Evolutionary conservation across 1,139 yeast genomes (phyloP).

Genomic region (Candida dubliniensis): DNA sequence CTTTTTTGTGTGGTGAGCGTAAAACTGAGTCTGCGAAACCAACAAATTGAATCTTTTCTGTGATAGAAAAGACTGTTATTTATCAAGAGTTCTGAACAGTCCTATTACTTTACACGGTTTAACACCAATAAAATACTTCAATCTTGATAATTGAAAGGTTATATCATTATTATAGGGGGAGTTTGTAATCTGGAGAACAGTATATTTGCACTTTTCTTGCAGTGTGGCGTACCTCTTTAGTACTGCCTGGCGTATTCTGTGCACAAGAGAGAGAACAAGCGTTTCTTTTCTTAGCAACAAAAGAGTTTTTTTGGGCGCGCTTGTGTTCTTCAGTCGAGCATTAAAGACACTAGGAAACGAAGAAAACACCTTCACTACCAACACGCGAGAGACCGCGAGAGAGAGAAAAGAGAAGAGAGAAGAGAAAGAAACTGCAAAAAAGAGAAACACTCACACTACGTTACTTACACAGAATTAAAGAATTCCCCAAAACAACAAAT

Average conservation of each 20-base stretch:
- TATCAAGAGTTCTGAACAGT: too few species aligned
- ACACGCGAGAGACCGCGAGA: not conserved
- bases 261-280: not conserved
- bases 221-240: too few species aligned
- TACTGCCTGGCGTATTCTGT: too few species aligned
- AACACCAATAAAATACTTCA: too few species aligned
- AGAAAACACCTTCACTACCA: not conserved
- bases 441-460: not conserved
- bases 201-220: too few species aligned
- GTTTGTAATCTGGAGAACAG: too few species aligned
- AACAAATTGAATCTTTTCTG: not conserved
- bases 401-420: not conserved
- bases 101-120: too few species aligned
- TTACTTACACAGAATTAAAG: not conserved
- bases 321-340: not conserved
- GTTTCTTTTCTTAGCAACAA: not conserved
- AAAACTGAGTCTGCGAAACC: constrained; percentile 1
- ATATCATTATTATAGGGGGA: too few species aligned
- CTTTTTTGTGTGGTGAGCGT: not conserved
- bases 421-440: not conserved
- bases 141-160: too few species aligned
- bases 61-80: not conserved
- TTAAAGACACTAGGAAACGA: constrained; percentile 2
- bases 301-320: constrained; percentile 1
- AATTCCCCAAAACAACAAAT: not conserved